Evolutionary conservation across 495 filamentous ascomycete genomes (phyloP).

Genomic region (Annulohypoxylon nitens): DNA sequence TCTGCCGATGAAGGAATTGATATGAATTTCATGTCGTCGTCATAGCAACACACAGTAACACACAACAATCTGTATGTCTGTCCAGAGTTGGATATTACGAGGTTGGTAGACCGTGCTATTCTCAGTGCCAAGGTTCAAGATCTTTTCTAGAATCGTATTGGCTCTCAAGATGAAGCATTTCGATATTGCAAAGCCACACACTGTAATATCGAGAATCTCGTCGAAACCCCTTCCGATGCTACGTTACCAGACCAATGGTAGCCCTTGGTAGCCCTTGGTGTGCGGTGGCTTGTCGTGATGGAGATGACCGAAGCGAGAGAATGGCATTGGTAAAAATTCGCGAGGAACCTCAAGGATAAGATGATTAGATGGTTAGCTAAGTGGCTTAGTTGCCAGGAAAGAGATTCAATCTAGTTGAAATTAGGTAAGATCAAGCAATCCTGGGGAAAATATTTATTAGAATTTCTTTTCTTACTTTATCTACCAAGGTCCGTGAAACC

Average conservation of each 20-base stretch:
- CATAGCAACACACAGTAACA: slow-evolving; percentile 21
- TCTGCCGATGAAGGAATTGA: slow-evolving; percentile 13
- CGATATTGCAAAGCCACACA: slow-evolving; percentile 37
- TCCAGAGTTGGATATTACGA: background rate
- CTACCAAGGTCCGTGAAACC: slow-evolving; percentile 9
- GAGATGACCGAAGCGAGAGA: slow-evolving; percentile 31
- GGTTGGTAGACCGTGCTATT: background rate
- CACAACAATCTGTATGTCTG: background rate
- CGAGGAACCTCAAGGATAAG: slow-evolving; percentile 16
- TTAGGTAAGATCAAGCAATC: slow-evolving; percentile 28
- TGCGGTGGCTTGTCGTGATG: slow-evolving; percentile 21
- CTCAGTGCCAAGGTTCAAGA: background rate
- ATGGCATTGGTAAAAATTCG: slow-evolving; percentile 33
- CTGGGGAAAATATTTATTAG: slow-evolving; percentile 32
- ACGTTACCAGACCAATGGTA: slow-evolving; percentile 31
- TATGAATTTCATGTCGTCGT: slow-evolving; percentile 15
- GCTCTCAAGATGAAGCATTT: slow-evolving; percentile 4
- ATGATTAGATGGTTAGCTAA: slow-evolving; percentile 12
- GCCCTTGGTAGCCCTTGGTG: background rate
- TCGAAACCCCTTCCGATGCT: slow-evolving; percentile 20
- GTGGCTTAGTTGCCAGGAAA: background rate
- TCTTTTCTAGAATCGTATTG: slow-evolving; percentile 23
- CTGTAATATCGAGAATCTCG: slow-evolving; percentile 14
- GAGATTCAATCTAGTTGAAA: slow-evolving; percentile 3
- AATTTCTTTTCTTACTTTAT: slow-evolving; percentile 2